Conservation (phyloP, 129 eudicot genomes). For the Calendula officinalis region DNA sequence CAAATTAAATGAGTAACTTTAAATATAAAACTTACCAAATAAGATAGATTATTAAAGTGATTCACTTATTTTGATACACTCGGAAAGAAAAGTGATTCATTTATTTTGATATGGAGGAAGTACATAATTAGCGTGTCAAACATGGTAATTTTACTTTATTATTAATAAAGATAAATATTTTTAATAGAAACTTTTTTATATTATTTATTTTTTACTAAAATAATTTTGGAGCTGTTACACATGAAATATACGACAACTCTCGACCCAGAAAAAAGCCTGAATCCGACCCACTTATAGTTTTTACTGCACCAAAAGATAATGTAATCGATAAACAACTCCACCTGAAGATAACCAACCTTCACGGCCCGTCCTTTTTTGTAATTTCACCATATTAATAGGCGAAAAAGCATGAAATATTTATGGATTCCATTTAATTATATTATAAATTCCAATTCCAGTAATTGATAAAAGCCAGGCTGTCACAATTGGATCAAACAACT, state of each 20-base stretch:
- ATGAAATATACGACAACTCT: no score
- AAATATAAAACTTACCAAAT: no score
- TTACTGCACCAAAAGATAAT: constrained; percentile 53
- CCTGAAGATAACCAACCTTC: constrained; percentile 79
- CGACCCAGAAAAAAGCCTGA: no score
- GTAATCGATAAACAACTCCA: constrained; percentile 67
- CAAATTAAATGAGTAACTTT: no score
- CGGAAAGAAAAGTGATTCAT: no score
- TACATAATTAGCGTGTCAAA: background rate
- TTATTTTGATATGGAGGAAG: no score
- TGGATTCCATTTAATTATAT: constrained; percentile 62
- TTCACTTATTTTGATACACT: no score
- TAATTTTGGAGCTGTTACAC: no score
- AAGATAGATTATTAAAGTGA: no score
- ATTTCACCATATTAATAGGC: constrained; percentile 59
- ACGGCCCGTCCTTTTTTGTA: constrained; percentile 48
- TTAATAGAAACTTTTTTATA: background rate
- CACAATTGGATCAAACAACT: constrained; percentile 70
- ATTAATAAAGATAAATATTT: no score
- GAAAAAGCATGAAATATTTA: constrained; percentile 56
- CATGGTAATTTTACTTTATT: background rate
- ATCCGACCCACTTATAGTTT: no score
- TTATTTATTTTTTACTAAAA: background rate
- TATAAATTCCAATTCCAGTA: constrained; percentile 61
- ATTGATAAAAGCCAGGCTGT: constrained; percentile 68